Base-by-base conservation (phyloP, 1,139 yeast genomes). In the Hyphopichia fennica region DNA sequence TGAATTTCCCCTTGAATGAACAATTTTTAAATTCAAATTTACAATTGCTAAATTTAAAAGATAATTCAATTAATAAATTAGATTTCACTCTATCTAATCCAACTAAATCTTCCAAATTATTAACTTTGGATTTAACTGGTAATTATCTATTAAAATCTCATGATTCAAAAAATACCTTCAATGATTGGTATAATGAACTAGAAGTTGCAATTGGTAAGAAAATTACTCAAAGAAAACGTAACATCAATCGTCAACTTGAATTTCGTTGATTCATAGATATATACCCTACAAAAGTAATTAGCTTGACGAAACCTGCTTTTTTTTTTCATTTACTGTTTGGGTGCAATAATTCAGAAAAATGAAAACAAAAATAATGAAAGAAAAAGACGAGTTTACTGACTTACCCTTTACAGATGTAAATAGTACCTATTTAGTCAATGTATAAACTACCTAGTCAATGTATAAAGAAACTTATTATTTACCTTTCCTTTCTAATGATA, bases 121-220 rank as follows among this genome's bases (percentile, higher is more conserved):
- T 10, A 22, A 22, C 7, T 22, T 22, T 62, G 39, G 52, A 61
- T 39, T 43, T 65, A 31, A 47, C 58, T 2, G 53, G 51, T 4
- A 64, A 65, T 39, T 32, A 42, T 25, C 42, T 58, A 5, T 43
- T 52, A 34, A 52, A 53, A 35, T 25, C 28, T 10, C 28, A 9
- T 9, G n/a, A 25, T 9, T 9, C 28, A 7, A 25, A 25, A 25
- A 25, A 25, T 25, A 7, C 3, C 11, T 25, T 25, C 28, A 11
- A 25, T n/a, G 28, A 25, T 7, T 25, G 28, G 28, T 67, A 65
- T 45, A 51, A 50, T n/a, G 43, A 46, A 1, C 43, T 67, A 25
- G 67, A 63, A 38, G 16, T 22, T 1, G 54, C 58, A 7, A 46
- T 66, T 11, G 62, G 63, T 1, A 49, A 57, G 8, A 41, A 42